Conservation (phyloP, 1,139 yeast species). For the Torulaspora pretoriensis region DNA sequence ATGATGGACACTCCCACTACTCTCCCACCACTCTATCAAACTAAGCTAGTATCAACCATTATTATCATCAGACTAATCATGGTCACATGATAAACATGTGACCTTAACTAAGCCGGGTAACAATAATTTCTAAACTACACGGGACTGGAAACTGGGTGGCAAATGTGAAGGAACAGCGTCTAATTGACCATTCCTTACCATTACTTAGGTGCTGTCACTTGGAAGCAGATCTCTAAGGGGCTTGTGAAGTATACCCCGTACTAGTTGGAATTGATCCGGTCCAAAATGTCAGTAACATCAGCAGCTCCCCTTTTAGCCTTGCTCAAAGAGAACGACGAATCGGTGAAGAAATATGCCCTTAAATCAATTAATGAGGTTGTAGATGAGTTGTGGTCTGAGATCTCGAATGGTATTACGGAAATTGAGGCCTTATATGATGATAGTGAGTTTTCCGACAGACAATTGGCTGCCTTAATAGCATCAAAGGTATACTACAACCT, state of each 20-base stretch:
- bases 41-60: neutral
- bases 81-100: neutral
- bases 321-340: slow-evolving; percentile 72
- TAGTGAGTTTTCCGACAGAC: slow-evolving; percentile 64
- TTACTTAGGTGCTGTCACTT: neutral
- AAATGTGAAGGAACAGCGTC: slow-evolving; percentile 6
- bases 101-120: neutral
- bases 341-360: slow-evolving; percentile 80
- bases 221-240: neutral
- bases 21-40: neutral
- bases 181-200: neutral
- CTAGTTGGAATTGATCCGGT: neutral
- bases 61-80: neutral
- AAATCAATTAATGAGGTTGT: slow-evolving; percentile 75
- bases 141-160: slow-evolving; percentile 9
- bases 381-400: slow-evolving; percentile 95
- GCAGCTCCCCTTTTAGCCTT: slow-evolving; percentile 91
- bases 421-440: slow-evolving; percentile 91
- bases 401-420: slow-evolving; percentile 82
- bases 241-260: neutral
- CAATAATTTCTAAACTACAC: neutral
- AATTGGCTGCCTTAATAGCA: slow-evolving; percentile 85
- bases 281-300: slow-evolving; percentile 56
- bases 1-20: neutral
- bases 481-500: slow-evolving; percentile 93